A percentile compares a stretch with the other conserved stretches of the same genome.
Conservation (phyloP, 2,329 filamentous ascomycete species). For the Pestalotiopsis fici region DNA sequence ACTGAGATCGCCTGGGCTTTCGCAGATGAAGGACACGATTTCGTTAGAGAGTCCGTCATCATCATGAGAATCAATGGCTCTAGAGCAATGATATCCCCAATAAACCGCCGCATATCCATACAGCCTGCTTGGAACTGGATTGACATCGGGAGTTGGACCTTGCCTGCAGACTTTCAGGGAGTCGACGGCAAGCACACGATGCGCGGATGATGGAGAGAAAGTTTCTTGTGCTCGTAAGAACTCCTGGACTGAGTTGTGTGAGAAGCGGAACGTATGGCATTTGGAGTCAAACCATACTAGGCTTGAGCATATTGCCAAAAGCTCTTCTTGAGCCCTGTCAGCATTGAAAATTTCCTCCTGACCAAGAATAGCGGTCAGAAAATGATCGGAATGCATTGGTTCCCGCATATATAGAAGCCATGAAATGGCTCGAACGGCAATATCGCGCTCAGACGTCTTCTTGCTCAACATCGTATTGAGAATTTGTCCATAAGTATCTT, state of each 20-base stretch:
- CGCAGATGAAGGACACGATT: not conserved
- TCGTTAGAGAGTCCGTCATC: not conserved
- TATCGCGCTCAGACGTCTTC: not conserved
- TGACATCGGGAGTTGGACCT: no score
- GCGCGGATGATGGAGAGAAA: not conserved
- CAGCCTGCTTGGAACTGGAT: no score
- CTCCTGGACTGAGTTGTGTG: not conserved
- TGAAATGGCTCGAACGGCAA: not conserved
- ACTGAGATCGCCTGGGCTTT: not conserved
- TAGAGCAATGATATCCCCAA: not conserved
- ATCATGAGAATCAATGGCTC: not conserved
- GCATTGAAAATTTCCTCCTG: not conserved
- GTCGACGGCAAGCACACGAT: not conserved
- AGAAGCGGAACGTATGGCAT: not conserved
- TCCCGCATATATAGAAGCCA: not conserved
- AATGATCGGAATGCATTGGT: not conserved
- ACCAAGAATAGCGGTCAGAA: not conserved
- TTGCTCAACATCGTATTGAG: not conserved
- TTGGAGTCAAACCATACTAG: not conserved
- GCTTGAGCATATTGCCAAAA: not conserved
- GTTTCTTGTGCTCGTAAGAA: not conserved
- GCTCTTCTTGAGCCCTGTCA: not conserved
- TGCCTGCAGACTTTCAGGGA: not conserved
- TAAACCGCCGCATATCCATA: not conserved
- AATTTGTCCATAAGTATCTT: not conserved